Base-by-base conservation (phyloP, 148 eudicot species). In the Hydrangea macrophylla region DNA sequence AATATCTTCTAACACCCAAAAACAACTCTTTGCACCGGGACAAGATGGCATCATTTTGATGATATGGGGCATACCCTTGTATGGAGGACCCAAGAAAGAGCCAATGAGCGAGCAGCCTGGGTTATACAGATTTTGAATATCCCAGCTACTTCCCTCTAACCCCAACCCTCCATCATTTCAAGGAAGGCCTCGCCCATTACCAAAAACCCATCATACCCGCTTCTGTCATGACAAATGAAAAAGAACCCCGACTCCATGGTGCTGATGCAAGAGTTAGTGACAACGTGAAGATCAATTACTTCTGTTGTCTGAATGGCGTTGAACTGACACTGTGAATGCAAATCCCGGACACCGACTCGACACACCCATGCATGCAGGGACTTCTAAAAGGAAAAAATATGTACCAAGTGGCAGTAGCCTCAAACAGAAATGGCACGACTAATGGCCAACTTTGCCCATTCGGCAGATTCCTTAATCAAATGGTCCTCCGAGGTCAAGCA, bases 231-330 rank as follows among this genome's bases (percentile, higher is more conserved):
- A 37, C 70, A 62, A 62, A 60, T 31, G 25, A 61, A 73, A n/a
- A 66, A 31, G 79, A 68, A 23, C 62, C 65, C 80, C 15, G 53
- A 72, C 75, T n/a, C 64, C 68, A 69, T 69, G 72, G 70, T 69
- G 83, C 80, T 80, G 76, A 73, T 73, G 83, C 83, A 76, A 67
- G 83, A 75, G 77, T 76, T 80, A 80, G 77, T 27, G 76, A 72
- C 69, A 56, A 50, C 45, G 55, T 48, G 73, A 61, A 61, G 65
- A 36, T 48, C 53, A 35, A 35, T n/a, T 35, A 48, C 53, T 48
- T 48, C 53, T 15, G 53, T 48, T 48, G 53, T 48, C 22, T 48
- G 53, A 48, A 48, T 48, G 53, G 20, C 17, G 22, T 15, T 48
- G 53, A 48, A 20, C 53, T 48, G 53, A 48, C 53, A 18, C 53